Percentiles rank a stretch among this genome's conserved stretches.
phyloP scores from a whole-genome alignment of 1,284 basidiomycete species.

The Ceratobasidium sp. region DNA sequence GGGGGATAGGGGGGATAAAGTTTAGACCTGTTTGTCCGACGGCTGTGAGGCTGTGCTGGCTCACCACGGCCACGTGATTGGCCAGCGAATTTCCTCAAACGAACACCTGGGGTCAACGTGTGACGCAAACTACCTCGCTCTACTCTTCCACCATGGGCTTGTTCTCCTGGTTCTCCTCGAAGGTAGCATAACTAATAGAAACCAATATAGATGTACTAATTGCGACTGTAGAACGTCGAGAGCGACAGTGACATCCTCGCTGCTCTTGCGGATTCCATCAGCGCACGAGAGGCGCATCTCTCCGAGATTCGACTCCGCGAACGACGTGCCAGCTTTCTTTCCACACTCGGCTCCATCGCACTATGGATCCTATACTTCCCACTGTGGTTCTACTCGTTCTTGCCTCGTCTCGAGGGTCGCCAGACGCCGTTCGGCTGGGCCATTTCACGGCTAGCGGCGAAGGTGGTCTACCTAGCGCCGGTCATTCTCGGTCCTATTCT shows the following conservation, averaged over 20 bases:
- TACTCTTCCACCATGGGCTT: conserved; percentile 34
- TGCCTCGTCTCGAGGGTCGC: conserved; percentile 61
- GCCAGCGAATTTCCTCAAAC: conserved; percentile 33
- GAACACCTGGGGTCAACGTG: conserved; percentile 40
- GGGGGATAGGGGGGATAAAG: conserved; percentile 1
- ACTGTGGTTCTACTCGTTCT: conserved; percentile 79
- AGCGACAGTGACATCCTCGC: conserved; percentile 78
- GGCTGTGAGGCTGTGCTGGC: no score
- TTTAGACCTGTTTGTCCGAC: conserved; percentile 1
- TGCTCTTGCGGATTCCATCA: conserved; percentile 71
- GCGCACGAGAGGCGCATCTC: conserved; percentile 79
- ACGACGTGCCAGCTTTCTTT: conserved; percentile 79
- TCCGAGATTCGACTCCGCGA: conserved; percentile 90
- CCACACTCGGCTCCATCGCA: conserved; percentile 84
- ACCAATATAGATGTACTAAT: not conserved
- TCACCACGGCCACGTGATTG: conserved; percentile 23
- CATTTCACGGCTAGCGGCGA: conserved; percentile 58
- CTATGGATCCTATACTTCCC: conserved; percentile 83
- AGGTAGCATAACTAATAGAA: conserved; percentile 7
- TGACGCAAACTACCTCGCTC: conserved; percentile 26
- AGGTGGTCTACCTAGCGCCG: conserved; percentile 61
- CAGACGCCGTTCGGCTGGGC: conserved; percentile 49
- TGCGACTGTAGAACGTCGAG: conserved; percentile 53
- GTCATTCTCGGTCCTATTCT: conserved; percentile 80
- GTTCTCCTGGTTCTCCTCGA: conserved; percentile 40